A percentile compares a stretch with the other conserved stretches of the same genome.
These are phyloP conservation scores for Penicillium palitans DNA, from an alignment of 2,329 filamentous ascomycete genomes.

Conservation along the genomic window DNA sequence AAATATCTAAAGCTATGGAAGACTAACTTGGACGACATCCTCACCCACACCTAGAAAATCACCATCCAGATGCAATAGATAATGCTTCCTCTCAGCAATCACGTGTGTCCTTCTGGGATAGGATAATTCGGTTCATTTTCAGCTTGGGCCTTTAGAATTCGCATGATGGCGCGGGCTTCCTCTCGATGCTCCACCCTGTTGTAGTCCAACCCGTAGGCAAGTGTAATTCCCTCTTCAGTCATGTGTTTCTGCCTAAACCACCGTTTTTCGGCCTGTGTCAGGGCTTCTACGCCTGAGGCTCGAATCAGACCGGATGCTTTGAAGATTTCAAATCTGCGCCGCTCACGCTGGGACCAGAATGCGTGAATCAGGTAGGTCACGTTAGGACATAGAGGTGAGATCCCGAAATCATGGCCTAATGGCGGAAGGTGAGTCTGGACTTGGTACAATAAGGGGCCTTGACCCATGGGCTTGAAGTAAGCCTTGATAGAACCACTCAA, in stretches of 20 bases:
- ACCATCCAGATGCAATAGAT: background rate
- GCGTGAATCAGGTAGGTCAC: background rate
- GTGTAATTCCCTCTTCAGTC: background rate
- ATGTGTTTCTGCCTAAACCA: background rate
- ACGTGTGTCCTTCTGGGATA: too few species aligned
- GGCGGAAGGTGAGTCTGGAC: background rate
- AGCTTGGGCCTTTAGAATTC: background rate
- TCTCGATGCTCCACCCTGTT: background rate
- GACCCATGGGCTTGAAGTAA: background rate
- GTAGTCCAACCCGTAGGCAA: background rate
- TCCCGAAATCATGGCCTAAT: background rate
- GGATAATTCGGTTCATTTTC: background rate
- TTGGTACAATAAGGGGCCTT: background rate
- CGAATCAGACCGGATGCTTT: background rate
- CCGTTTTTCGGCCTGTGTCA: background rate
- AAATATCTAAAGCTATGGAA: background rate
- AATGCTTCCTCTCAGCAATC: background rate
- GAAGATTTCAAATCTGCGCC: background rate
- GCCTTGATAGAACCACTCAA: background rate
- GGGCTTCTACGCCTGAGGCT: background rate
- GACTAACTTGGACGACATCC: background rate
- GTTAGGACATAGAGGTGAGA: background rate
- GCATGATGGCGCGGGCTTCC: constrained; percentile 2
- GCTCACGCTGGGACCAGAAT: background rate
- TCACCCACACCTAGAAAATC: background rate